Percentiles rank a stretch among this genome's conserved stretches.
Conservation (phyloP, 768 basidiomycete species). For the Mycena galopus region DNA sequence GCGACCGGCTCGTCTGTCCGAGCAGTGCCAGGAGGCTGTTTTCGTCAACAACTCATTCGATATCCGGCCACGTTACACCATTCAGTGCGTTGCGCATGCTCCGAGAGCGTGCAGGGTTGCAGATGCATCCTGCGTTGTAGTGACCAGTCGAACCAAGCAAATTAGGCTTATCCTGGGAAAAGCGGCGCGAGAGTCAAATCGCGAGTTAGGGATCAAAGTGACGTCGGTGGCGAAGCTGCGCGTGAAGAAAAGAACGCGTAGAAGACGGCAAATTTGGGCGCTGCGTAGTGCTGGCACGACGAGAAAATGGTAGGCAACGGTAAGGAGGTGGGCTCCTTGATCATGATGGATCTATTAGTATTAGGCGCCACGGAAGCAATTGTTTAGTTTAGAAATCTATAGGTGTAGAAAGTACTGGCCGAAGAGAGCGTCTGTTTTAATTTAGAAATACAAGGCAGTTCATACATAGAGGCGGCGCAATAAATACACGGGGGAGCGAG, state of each 20-base stretch:
- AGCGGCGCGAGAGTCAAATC: not conserved
- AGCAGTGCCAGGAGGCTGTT: too few relatives aligned
- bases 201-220: not conserved
- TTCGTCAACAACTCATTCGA: too few relatives aligned
- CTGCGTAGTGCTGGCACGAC: too few relatives aligned
- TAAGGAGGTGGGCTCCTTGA: too few relatives aligned
- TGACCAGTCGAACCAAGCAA: not conserved
- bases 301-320: too few relatives aligned
- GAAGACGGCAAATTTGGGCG: too few relatives aligned
- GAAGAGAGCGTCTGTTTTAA: not conserved
- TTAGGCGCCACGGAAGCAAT: not conserved
- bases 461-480: not conserved
- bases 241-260: too few relatives aligned
- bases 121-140: too few relatives aligned
- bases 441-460: not conserved
- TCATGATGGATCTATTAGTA: not conserved
- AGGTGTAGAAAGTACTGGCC: not conserved
- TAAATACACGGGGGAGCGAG: slow-evolving; percentile 12
- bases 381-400: not conserved
- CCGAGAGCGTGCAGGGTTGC: too few relatives aligned
- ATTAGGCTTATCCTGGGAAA: slow-evolving; percentile 14
- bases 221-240: not conserved
- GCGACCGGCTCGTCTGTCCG: too few relatives aligned
- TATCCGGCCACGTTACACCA: too few relatives aligned
- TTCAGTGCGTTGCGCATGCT: too few relatives aligned